Evolutionary conservation across 148 eudicot species (phyloP), one percentile per base, ranked within the genome.

Genomic region (Drosera capensis): DNA sequence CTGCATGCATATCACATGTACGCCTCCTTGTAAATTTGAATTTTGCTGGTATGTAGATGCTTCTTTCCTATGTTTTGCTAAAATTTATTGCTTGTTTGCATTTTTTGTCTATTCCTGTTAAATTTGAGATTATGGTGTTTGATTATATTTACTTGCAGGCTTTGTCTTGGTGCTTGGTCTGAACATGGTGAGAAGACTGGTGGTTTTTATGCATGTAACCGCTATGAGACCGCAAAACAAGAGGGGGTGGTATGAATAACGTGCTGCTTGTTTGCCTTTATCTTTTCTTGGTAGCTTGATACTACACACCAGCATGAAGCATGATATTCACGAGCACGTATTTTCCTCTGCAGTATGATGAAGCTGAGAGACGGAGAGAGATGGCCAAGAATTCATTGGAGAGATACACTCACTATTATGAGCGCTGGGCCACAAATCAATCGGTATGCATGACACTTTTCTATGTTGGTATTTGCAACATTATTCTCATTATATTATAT

Each of bases 1-100:
- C 45, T 84, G 95, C 64, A 84, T 84, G 95, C 95, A 84, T 64
- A 77, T 84, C 21, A 84, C 95, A 25, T 84, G 95, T 71, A 80
- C 85, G 12, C 85, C 88, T 20, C 95, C 95, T 26, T 84, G 95
- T 68, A 84, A 71, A 77, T 84, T 63, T 56, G 85, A 84, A 56
- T 84, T 84, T 70, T 84, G 95, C 73, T 84, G 95, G 95, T 84
- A 73, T 51, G 81, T 39, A 39, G 44, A 19, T 20, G 14, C 12
- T 14, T 49, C 2, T 2, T 15, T 4, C 0, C 3, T 5, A 2
- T 0, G 3, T 34, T 15, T 11, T 5, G 14, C n/a, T 34, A 9
- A 9, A 34, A 4, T 0, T 34, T 15, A 9, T 15, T 34, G 3
- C 6, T 34, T 2, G n/a, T 9, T 34, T 13, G 11, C 3, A 9